Conservation (phyloP, 2,329 filamentous ascomycete species). For the Fusarium sp. region DNA sequence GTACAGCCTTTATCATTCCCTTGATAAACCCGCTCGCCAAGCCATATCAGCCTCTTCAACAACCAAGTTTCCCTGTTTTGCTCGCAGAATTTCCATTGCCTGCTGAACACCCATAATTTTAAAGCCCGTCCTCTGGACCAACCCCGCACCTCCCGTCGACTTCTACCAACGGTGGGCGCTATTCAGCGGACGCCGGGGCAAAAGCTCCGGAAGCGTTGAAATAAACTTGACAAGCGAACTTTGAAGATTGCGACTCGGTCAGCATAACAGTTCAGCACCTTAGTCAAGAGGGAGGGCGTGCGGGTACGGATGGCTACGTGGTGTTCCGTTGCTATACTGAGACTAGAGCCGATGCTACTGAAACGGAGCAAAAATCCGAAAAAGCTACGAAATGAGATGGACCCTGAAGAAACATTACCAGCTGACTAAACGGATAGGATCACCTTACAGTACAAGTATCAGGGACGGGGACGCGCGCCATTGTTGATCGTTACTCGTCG, state of each 20-base stretch:
- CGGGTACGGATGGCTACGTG: not conserved
- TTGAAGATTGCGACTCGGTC: not conserved
- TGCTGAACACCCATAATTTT: not conserved
- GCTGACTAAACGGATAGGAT: not conserved
- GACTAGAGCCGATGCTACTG: too few relatives aligned
- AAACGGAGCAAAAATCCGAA: too few relatives aligned
- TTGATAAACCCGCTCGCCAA: conserved; percentile 31
- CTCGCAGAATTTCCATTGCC: conserved; percentile 9
- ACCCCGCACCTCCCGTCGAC: not conserved
- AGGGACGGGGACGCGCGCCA: not conserved
- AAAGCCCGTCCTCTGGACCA: not conserved
- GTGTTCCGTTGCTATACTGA: too few relatives aligned
- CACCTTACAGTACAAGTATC: not conserved
- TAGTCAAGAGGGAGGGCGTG: not conserved
- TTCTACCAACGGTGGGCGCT: not conserved
- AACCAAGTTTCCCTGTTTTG: conserved; percentile 20
- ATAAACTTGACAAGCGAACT: not conserved
- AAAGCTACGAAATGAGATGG: not conserved
- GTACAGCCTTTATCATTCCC: conserved; percentile 16
- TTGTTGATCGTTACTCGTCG: conserved; percentile 18
- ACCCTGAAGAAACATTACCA: conserved; percentile 1
- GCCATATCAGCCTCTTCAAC: conserved; percentile 5
- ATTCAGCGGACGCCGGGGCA: not conserved
- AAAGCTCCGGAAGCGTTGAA: conserved; percentile 20
- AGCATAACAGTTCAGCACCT: too few relatives aligned